phyloP scores from a whole-genome alignment of 345 rosid genomes.

The Rhodamnia rubescens region DNA sequence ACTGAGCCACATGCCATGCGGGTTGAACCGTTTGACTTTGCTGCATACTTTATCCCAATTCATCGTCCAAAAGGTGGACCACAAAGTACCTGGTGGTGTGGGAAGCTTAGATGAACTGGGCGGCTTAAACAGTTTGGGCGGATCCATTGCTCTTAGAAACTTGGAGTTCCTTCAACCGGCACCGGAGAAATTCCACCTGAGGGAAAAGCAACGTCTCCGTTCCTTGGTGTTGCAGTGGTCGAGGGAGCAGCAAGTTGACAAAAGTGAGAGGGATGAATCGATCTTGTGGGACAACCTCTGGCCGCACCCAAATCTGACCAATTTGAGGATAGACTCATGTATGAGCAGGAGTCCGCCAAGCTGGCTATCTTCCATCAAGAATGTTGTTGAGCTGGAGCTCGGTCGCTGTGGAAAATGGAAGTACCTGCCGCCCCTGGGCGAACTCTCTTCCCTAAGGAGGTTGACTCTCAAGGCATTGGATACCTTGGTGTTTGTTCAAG shows the following conservation, averaged over 20 bases:
- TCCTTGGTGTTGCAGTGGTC: neutral
- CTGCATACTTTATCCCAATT: neutral
- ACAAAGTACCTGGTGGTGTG: neutral
- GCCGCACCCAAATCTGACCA: neutral
- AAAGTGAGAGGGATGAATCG: neutral
- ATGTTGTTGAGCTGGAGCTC: neutral
- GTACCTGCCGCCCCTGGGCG: neutral
- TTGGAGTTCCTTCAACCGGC: neutral
- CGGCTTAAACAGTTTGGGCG: neutral
- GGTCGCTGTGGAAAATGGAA: neutral
- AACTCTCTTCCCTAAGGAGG: neutral
- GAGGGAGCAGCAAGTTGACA: neutral
- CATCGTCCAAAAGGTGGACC: neutral
- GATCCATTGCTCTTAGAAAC: neutral
- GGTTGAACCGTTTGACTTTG: neutral
- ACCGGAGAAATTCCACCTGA: neutral
- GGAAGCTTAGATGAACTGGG: neutral
- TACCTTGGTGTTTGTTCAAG: neutral
- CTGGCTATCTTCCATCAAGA: neutral
- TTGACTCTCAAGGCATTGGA: neutral
- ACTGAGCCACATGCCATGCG: neutral
- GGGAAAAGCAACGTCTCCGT: neutral
- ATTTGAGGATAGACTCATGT: neutral
- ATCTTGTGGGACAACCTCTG: neutral
- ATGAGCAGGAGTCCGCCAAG: neutral